These are phyloP conservation scores for Agaricus bisporus DNA, from an alignment of 768 basidiomycete species.

Conservation along the genomic window DNA sequence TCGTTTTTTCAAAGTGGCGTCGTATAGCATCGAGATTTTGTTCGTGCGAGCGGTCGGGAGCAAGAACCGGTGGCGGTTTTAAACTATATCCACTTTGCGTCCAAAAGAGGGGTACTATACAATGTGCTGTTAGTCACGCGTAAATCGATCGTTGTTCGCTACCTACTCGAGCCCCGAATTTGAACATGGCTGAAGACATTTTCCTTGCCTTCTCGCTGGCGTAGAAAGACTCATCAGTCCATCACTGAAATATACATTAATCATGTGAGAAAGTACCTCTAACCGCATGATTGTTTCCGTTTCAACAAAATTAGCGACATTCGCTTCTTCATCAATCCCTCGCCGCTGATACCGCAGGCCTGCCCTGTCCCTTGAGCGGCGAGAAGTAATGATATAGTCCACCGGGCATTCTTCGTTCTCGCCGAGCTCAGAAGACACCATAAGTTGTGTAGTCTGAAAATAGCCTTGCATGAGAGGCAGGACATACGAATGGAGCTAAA, in stretches of 20 bases:
- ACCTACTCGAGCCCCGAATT: constrained; percentile 84
- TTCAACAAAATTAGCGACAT: constrained; percentile 95
- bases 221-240: not conserved
- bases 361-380: constrained; percentile 83
- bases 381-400: constrained; percentile 78
- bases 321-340: constrained; percentile 88
- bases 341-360: constrained; percentile 92
- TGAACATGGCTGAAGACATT: constrained; percentile 90
- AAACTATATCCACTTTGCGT: constrained; percentile 81
- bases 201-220: constrained; percentile 64
- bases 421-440: constrained; percentile 45
- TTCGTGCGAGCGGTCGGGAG: constrained; percentile 62
- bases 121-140: not conserved
- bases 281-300: constrained; percentile 86
- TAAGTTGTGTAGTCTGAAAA: constrained; percentile 71
- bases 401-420: constrained; percentile 42
- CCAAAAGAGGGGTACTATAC: constrained; percentile 87
- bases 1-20: constrained; percentile 65
- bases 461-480: constrained; percentile 93
- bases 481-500: constrained; percentile 75
- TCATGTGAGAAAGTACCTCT: constrained; percentile 41
- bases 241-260: not conserved
- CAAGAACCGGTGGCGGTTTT: constrained; percentile 81
- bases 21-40: constrained; percentile 68
- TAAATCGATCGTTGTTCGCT: not conserved